phyloP scores from a whole-genome alignment of 2,329 filamentous ascomycete genomes.

The Epichloe elymi region DNA sequence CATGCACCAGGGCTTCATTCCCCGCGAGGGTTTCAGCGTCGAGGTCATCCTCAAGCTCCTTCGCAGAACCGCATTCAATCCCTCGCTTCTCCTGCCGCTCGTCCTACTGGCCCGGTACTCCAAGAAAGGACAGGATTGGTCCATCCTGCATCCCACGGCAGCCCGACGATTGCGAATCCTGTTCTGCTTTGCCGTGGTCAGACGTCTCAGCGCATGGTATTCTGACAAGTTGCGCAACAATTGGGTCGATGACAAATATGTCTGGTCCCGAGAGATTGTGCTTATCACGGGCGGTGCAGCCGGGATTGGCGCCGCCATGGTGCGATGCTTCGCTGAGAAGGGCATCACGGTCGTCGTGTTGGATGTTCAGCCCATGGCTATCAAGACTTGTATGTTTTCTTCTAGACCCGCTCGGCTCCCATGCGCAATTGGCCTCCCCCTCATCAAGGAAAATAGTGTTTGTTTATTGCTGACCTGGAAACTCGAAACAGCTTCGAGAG shows the following conservation, averaged over 20 bases:
- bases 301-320: conserved; percentile 58
- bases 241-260: conserved; percentile 32
- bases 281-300: conserved; percentile 62
- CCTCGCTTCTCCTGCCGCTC: conserved; percentile 48
- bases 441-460: background rate
- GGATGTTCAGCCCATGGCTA: conserved; percentile 52
- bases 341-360: conserved; percentile 58
- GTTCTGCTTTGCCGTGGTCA: conserved; percentile 18
- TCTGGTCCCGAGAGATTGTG: conserved; percentile 57
- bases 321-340: conserved; percentile 48
- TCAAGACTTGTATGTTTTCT: conserved; percentile 28
- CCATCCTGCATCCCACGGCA: conserved; percentile 36
- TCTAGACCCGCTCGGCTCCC: too few relatives aligned
- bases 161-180: conserved; percentile 32
- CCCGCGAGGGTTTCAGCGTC: conserved; percentile 44
- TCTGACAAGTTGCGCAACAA: conserved; percentile 23
- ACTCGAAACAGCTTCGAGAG: conserved; percentile 26
- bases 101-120: conserved; percentile 51
- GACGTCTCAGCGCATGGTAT: conserved; percentile 17
- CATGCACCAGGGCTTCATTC: conserved; percentile 37
- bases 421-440: too few relatives aligned
- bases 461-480: background rate
- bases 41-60: conserved; percentile 47
- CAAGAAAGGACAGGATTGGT: conserved; percentile 42
- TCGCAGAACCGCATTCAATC: conserved; percentile 49